Conservation (phyloP, 169 alveolate genomes). For the Toxoplasma gondii region DNA sequence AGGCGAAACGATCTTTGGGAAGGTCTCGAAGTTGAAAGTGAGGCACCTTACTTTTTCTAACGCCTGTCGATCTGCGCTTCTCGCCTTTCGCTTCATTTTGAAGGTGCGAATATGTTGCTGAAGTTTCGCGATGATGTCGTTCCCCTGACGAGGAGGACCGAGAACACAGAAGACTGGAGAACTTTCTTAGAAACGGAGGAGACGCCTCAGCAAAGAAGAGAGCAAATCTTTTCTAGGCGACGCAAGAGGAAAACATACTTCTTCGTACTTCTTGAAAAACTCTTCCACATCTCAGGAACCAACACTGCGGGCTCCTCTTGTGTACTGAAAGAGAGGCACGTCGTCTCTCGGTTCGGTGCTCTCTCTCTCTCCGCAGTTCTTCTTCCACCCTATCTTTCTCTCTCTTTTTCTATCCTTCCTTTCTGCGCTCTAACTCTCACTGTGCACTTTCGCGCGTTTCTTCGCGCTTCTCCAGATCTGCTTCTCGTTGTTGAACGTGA, state of each 20-base stretch:
- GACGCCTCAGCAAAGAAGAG: too few species aligned
- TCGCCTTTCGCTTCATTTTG: constrained; percentile 19
- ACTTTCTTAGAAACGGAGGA: not conserved
- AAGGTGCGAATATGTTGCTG: constrained; percentile 39
- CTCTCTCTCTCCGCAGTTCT: not conserved
- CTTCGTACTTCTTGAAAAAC: not conserved
- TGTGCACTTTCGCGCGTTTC: not conserved
- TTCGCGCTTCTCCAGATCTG: not conserved
- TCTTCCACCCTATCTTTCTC: not conserved
- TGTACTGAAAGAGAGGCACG: too few species aligned
- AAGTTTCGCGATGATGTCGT: constrained; percentile 36
- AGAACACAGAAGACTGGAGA: too few species aligned
- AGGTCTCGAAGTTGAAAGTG: too few species aligned
- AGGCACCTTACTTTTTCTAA: not conserved
- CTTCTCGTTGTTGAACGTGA: too few species aligned
- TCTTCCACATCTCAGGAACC: too few species aligned
- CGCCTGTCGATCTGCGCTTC: constrained; percentile 17
- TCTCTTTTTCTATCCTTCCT: not conserved
- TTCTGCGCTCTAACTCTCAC: not conserved
- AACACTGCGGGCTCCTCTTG: too few species aligned
- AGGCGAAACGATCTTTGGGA: too few species aligned
- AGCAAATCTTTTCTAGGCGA: not conserved
- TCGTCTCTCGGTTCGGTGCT: too few species aligned
- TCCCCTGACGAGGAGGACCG: not conserved
- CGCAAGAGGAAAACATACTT: not conserved